These are phyloP conservation scores for Gynochthodes officinalis DNA, from an alignment of 257 asterid genomes.

Conservation along the genomic window DNA sequence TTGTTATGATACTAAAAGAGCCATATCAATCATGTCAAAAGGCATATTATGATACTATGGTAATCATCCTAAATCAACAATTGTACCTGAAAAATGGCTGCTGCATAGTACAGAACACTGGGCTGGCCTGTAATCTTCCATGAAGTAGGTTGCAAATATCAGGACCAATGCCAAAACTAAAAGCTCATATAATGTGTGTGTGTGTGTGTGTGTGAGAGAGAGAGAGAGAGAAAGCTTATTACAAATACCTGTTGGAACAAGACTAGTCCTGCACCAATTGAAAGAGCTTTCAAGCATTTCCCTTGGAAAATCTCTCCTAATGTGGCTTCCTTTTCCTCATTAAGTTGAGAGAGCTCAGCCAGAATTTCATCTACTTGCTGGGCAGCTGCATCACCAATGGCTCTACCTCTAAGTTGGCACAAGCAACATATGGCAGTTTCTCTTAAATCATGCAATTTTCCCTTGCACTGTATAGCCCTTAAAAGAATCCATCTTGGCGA, in stretches of 20 bases:
- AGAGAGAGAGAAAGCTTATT: conserved; percentile 11
- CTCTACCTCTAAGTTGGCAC: conserved; percentile 72
- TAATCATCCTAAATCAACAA: background rate
- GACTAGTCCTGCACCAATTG: conserved; percentile 84
- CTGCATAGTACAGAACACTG: conserved; percentile 94
- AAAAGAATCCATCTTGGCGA: conserved; percentile 98
- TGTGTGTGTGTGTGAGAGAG: too few relatives aligned
- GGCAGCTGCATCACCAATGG: conserved; percentile 52
- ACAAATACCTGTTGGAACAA: conserved; percentile 85
- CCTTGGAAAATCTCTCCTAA: conserved; percentile 80
- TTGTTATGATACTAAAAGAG: background rate
- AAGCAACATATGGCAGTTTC: conserved; percentile 69
- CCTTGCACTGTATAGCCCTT: conserved; percentile 79
- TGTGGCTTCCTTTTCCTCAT: conserved; percentile 71
- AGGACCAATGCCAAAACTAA: conserved; percentile 19
- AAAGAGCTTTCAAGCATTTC: conserved; percentile 90
- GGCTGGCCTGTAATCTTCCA: conserved; percentile 98
- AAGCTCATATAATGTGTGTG: background rate
- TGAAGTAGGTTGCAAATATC: conserved; percentile 23
- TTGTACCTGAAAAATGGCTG: conserved; percentile 83
- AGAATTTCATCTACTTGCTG: conserved; percentile 79
- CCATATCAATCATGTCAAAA: background rate
- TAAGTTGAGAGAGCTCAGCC: conserved; percentile 75
- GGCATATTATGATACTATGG: background rate
- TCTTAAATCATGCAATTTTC: conserved; percentile 50